These are phyloP conservation scores for Fusarium newnesense DNA, from an alignment of 2,329 filamentous ascomycete species.

Conservation along the genomic window DNA sequence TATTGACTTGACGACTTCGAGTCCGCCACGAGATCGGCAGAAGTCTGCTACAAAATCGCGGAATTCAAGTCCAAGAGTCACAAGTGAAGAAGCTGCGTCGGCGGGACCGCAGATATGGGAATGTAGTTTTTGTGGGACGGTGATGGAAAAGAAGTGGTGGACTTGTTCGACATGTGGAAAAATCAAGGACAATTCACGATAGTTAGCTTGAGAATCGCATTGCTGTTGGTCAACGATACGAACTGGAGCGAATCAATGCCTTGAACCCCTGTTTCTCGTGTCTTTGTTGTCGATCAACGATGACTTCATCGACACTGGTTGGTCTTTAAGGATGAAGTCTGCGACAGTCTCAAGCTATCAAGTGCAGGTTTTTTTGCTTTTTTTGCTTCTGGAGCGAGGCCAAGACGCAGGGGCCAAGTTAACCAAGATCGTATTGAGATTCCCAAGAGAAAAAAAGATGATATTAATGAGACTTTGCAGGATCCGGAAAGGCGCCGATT, in stretches of 20 bases:
- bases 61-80: not conserved
- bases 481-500: conserved; percentile 47
- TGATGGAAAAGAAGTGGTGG: conserved; percentile 67
- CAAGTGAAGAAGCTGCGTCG: not conserved
- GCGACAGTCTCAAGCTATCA: conserved; percentile 17
- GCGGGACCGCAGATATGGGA: conserved; percentile 55
- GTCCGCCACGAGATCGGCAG: conserved; percentile 42
- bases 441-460: conserved; percentile 26
- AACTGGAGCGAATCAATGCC: conserved; percentile 24
- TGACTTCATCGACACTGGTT: conserved; percentile 39
- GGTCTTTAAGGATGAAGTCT: not conserved
- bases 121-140: conserved; percentile 62
- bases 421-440: conserved; percentile 38
- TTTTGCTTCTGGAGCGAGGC: not conserved
- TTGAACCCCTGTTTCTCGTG: conserved; percentile 13
- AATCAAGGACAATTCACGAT: conserved; percentile 62
- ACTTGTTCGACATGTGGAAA: conserved; percentile 65
- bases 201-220: conserved; percentile 21
- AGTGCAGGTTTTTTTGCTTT: not conserved
- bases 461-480: conserved; percentile 34
- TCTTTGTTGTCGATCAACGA: conserved; percentile 20
- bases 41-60: conserved; percentile 1
- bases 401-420: conserved; percentile 30
- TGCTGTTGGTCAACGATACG: conserved; percentile 3
- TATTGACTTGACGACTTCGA: conserved; percentile 51